phyloP scores from a whole-genome alignment of 805 yeast species.

The Candida incommunis region DNA sequence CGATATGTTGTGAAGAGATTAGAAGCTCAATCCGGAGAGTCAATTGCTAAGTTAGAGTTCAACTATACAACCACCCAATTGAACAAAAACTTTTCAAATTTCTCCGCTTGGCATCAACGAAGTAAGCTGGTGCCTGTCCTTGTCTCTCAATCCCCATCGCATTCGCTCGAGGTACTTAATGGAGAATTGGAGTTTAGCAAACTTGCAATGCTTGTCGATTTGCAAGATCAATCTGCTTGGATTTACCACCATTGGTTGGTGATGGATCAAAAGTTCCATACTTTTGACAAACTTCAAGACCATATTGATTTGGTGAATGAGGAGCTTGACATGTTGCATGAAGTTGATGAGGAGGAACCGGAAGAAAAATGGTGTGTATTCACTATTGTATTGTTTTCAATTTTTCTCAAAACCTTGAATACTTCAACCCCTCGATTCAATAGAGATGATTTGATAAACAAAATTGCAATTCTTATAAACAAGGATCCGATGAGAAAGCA shows the following conservation, averaged over 20 bases:
- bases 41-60: conserved; percentile 40
- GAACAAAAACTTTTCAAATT: conserved; percentile 75
- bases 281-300: conserved; percentile 32
- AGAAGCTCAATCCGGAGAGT: conserved; percentile 19
- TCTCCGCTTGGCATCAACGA: conserved; percentile 92
- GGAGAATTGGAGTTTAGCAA: conserved; percentile 56
- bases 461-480: neutral
- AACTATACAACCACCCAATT: conserved; percentile 67
- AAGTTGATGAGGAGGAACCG: conserved; percentile 58
- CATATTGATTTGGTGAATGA: conserved; percentile 27
- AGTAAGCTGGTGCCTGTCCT: conserved; percentile 49
- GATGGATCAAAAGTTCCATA: conserved; percentile 21
- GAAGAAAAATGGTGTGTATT: conserved; percentile 69
- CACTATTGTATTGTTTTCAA: conserved; percentile 13
- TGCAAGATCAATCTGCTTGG: conserved; percentile 92
- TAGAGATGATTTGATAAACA: neutral
- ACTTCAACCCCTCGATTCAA: neutral
- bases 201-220: conserved; percentile 83
- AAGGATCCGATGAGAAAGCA: conserved; percentile 15
- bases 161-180: conserved; percentile 19
- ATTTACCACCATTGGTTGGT: conserved; percentile 72
- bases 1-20: conserved; percentile 41
- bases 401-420: neutral
- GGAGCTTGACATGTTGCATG: conserved; percentile 37
- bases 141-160: conserved; percentile 18